Base-by-base conservation (phyloP, 2,329 filamentous ascomycete species). In the Apiospora kogelbergensis region DNA sequence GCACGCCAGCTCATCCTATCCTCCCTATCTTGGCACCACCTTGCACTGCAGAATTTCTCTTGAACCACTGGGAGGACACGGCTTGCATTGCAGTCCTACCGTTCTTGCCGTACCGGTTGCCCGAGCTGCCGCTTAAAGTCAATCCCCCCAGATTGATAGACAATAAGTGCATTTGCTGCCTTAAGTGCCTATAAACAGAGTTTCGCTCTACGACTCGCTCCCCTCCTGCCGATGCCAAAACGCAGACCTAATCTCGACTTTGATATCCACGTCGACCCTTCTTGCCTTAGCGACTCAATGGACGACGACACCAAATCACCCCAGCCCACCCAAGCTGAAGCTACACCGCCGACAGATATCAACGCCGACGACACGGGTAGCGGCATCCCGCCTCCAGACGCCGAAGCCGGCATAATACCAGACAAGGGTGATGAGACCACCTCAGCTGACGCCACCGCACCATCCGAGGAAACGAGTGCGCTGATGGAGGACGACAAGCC, bases 181-280 rank as follows among this genome's bases (percentile, higher is more conserved):
- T 60, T n/a, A n/a, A n/a, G n/a, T n/a, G 11, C 40, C 40, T 42
- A 42, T 42, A 60, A 37, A 37, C 53, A n/a, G 53, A 60, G 30
- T 60, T 60, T 60, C 53, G 24, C 30, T 24, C 46, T 60, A 22
- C 53, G 17, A 37, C 53, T 60, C 30, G 53, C 41, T 65, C 24
- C 48, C 63, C 13, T 15, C 40, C 40, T 15, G 13, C 40, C 69
- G 69, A 77, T 78, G 73, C 72, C 75, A 71, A 73, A 71, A 71
- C 71, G 71, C 68, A 75, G 72, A 64, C 71, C 72, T 24, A 80
- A 84, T 70, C 73, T 79, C 72, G 80, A 85, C 72, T 85, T 86
- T 70, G 76, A 84, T 10, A 86, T 84, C 72, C 82, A 84, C 79
- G 78, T 84, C 74, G 84, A 87, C 74, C 75, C 76, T 57, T 84